Evolutionary conservation across 768 basidiomycete genomes (phyloP).

Genomic region (Rhizopogon sp.): DNA sequence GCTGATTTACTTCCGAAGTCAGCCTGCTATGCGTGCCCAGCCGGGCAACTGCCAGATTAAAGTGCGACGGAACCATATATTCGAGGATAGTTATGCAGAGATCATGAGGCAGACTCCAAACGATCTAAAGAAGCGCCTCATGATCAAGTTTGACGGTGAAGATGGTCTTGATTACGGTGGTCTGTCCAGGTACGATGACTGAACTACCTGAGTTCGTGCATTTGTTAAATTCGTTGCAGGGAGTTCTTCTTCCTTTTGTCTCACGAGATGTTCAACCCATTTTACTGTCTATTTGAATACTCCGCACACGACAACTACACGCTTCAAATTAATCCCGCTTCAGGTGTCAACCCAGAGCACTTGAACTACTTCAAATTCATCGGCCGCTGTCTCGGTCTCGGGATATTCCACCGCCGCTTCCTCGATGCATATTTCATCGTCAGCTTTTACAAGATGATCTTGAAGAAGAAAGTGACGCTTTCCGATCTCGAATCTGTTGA

Average conservation of each 20-base stretch:
- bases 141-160: conserved; percentile 99
- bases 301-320: conserved; percentile 99
- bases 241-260: conserved; percentile 99
- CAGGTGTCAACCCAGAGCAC: conserved; percentile 97
- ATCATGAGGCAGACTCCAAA: conserved; percentile 99
- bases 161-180: conserved; percentile 99
- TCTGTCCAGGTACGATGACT: conserved; percentile 70
- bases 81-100: conserved; percentile 98
- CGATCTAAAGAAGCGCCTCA: conserved; percentile 95
- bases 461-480: conserved; percentile 95
- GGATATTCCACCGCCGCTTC: conserved; percentile 99
- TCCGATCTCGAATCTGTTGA: conserved; percentile 96
- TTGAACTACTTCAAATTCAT: conserved; percentile 99
- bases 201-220: background rate
- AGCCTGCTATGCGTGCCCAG: conserved; percentile 96
- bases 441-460: conserved; percentile 99
- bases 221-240: conserved; percentile 38
- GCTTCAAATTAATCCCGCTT: conserved; percentile 97
- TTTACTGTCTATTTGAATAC: conserved; percentile 99
- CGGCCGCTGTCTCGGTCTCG: conserved; percentile 89
- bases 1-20: conserved; percentile 98
- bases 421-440: conserved; percentile 99
- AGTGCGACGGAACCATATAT: conserved; percentile 96
- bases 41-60: conserved; percentile 99
- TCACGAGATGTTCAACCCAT: conserved; percentile 99